Percentiles rank a stretch among this genome's conserved stretches.
Conservation (phyloP, 1,284 basidiomycete genomes). For the Cryptococcus sp. region DNA sequence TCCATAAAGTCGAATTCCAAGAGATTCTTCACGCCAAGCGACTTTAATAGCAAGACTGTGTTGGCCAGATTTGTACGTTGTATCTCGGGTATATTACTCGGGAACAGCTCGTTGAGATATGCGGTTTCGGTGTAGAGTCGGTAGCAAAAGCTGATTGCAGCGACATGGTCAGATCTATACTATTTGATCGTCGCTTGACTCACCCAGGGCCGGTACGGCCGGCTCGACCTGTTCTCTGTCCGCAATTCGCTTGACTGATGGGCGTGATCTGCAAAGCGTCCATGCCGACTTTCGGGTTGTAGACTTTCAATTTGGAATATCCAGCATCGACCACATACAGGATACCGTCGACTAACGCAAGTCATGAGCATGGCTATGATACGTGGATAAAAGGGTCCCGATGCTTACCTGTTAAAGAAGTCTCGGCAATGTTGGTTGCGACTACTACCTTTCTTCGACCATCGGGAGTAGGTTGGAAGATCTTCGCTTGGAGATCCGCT, state of each 20-base stretch:
- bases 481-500: conserved; percentile 96
- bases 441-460: conserved; percentile 96
- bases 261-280: conserved; percentile 98
- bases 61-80: conserved; percentile 96
- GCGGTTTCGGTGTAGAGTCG: conserved; percentile 97
- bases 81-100: conserved; percentile 97
- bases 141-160: conserved; percentile 74
- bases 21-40: conserved; percentile 88
- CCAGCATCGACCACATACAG: conserved; percentile 95
- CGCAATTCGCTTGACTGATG: conserved; percentile 96
- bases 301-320: conserved; percentile 97
- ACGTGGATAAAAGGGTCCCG: no score
- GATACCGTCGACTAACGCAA: conserved; percentile 82
- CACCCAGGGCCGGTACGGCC: conserved; percentile 92
- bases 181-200: conserved; percentile 37
- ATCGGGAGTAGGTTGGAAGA: conserved; percentile 92
- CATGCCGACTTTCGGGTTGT: conserved; percentile 99
- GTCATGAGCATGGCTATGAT: neutral
- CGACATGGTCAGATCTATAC: neutral
- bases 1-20: conserved; percentile 99
- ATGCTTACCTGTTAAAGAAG: conserved; percentile 79
- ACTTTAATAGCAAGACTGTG: conserved; percentile 92
- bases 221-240: conserved; percentile 92
- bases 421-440: conserved; percentile 99
- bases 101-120: conserved; percentile 91